Base-by-base conservation (phyloP, 78 protist species). In the Diacronema lutheri region DNA sequence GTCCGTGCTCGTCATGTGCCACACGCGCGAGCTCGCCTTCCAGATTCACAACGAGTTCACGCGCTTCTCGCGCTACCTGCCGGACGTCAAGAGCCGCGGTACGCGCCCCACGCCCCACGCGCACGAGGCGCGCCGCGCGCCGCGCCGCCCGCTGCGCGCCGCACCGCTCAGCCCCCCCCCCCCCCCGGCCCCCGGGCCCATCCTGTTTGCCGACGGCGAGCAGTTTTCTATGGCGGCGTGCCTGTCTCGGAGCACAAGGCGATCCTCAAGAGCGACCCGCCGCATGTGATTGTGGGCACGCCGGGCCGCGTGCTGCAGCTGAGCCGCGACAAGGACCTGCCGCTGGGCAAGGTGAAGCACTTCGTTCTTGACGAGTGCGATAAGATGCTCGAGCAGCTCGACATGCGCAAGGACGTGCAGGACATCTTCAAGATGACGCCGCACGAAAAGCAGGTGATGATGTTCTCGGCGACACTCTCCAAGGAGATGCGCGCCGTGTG, bases 301-400 rank as follows among this genome's bases (percentile, higher is more conserved):
- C 99, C 99, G 37, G 99, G 99, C 69, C 96, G 99, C 44, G 64
- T 99, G 57, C 23, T 65, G 44, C 84, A 26, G 4, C 89, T 94
- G 12, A 46, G 88, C 57, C 33, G 73, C 61, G 81, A 90, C 33
- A 77, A 84, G 57, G n/a, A 61, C 14, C 80, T 98, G 55, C 50
- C 88, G 40, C 86, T 96, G 44, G 29, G 35, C 79, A 33, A 89
- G 31, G 73, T 98, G 74, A 97, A 95, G 92, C 90, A 94, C 77
- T 99, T 99, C 84, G 92, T 99, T 25, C 72, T 99, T 46, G 99
- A 99, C 77, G 99, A 99, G 95, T 97, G 98, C 81, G 99, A 99
- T 85, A 46, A 88, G 62, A 55, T 98, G 84, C 90, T 99, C 33
- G 96, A 93, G 57, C 35, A 86, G 21, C 62, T 95, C 7, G 94